phyloP scores from a whole-genome alignment of 225 moss, liverwort and hornwort genomes.

The Physcomitrellopsis africana region DNA sequence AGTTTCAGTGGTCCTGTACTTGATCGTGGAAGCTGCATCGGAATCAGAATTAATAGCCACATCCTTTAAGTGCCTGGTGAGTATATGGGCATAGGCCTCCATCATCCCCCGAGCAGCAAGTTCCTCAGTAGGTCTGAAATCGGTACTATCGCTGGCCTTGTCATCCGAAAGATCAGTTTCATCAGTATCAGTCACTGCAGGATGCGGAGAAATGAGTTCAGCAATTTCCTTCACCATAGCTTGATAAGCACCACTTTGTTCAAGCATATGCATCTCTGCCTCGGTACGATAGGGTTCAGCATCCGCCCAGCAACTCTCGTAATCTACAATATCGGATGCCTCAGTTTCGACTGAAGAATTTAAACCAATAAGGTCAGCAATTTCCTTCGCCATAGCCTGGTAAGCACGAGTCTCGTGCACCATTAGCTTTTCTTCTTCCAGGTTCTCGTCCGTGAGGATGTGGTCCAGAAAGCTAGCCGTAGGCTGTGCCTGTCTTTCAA shows the following conservation, averaged over 20 bases:
- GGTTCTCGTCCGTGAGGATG: constrained; percentile 43
- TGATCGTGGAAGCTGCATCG: constrained; percentile 9
- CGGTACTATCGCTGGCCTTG: constrained; percentile 13
- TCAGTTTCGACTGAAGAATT: constrained; percentile 18
- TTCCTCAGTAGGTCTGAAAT: constrained; percentile 43
- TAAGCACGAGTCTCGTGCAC: constrained; percentile 49
- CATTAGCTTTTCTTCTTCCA: constrained; percentile 38
- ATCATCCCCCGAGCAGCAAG: constrained; percentile 30
- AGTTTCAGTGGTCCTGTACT: constrained; percentile 23
- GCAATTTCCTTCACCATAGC: constrained; percentile 51
- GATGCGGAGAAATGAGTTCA: constrained; percentile 39
- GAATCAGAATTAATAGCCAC: constrained; percentile 28
- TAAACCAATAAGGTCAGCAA: constrained; percentile 49
- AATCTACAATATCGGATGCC: constrained; percentile 25
- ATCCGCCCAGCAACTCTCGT: constrained; percentile 41
- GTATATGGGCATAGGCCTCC: constrained; percentile 43
- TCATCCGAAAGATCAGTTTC: constrained; percentile 25
- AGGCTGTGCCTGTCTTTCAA: constrained; percentile 38
- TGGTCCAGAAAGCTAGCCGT: constrained; percentile 39
- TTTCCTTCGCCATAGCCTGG: constrained; percentile 52
- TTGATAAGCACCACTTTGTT: constrained; percentile 44
- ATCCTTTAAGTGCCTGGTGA: constrained; percentile 42
- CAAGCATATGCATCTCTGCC: constrained; percentile 27
- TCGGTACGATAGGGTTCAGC: constrained; percentile 15
- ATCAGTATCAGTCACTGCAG: constrained; percentile 26